phyloP scores from a whole-genome alignment of 768 basidiomycete genomes.

The Kwoniella bestiolae region DNA sequence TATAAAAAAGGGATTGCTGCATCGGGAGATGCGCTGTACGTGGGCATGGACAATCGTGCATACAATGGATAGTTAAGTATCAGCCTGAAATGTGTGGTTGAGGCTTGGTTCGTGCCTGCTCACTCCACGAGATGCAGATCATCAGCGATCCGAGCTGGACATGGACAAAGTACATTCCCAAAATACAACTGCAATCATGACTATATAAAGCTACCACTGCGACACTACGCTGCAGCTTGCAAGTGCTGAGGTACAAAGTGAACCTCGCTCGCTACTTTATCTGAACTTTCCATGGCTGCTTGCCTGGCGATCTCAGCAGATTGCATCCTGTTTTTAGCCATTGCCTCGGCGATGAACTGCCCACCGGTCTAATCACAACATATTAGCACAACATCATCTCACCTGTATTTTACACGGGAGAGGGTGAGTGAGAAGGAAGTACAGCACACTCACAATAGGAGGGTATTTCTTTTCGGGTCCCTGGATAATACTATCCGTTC shows the following conservation, averaged over 20 bases:
- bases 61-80: too few relatives aligned
- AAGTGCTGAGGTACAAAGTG: conserved; percentile 35
- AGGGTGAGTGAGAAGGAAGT: neutral
- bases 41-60: too few relatives aligned
- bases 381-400: neutral
- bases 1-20: too few relatives aligned
- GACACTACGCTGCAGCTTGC: conserved; percentile 5
- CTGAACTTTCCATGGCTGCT: conserved; percentile 21
- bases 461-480: conserved; percentile 48
- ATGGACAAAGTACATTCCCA: too few relatives aligned
- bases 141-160: too few relatives aligned
- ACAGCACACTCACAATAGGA: conserved; percentile 22
- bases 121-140: too few relatives aligned
- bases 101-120: too few relatives aligned
- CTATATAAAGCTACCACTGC: too few relatives aligned
- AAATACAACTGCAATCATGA: too few relatives aligned
- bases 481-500: conserved; percentile 41
- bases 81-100: too few relatives aligned
- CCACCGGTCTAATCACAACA: conserved; percentile 34
- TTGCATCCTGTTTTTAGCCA: conserved; percentile 39
- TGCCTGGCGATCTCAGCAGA: conserved; percentile 32
- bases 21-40: too few relatives aligned
- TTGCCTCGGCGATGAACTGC: conserved; percentile 50
- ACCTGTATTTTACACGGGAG: neutral
- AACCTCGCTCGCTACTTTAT: conserved; percentile 21